These are phyloP conservation scores for Colletotrichum sp. DNA, from an alignment of 2,329 filamentous ascomycete species.

Conservation along the genomic window DNA sequence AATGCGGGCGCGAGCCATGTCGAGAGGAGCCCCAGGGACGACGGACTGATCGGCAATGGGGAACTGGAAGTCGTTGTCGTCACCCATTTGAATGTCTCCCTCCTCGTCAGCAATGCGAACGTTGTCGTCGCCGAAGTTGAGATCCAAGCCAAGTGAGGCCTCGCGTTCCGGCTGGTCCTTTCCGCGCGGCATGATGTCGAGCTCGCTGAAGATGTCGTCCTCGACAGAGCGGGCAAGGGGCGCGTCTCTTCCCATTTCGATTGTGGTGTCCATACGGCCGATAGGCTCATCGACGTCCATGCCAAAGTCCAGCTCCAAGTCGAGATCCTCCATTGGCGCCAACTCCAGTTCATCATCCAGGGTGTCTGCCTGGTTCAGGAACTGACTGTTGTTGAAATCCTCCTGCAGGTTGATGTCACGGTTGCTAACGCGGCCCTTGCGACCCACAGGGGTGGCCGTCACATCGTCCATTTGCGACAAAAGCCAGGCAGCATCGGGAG, in stretches of 20 bases:
- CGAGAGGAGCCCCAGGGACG: slow-evolving; percentile 50
- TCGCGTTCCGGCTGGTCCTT: slow-evolving; percentile 64
- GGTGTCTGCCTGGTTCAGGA: slow-evolving; percentile 71
- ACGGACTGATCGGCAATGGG: slow-evolving; percentile 62
- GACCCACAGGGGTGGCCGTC: slow-evolving; percentile 57
- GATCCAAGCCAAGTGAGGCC: slow-evolving; percentile 57
- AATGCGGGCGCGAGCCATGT: slow-evolving; percentile 63
- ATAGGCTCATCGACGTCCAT: slow-evolving; percentile 73
- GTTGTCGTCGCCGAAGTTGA: slow-evolving; percentile 58
- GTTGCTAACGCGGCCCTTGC: slow-evolving; percentile 63
- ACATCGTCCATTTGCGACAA: slow-evolving; percentile 75
- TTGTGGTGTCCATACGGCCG: slow-evolving; percentile 60
- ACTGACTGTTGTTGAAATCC: slow-evolving; percentile 78
- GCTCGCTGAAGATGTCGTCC: slow-evolving; percentile 72
- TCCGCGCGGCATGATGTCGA: slow-evolving; percentile 61
- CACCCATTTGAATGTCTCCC: slow-evolving; percentile 66
- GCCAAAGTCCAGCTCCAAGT: slow-evolving; percentile 76
- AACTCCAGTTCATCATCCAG: slow-evolving; percentile 63
- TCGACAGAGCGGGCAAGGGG: slow-evolving; percentile 70
- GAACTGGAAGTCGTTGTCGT: slow-evolving; percentile 66
- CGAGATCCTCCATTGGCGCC: slow-evolving; percentile 68
- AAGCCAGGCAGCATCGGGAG: slow-evolving; percentile 86
- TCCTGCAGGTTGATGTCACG: slow-evolving; percentile 73
- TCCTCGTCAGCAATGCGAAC: slow-evolving; percentile 69
- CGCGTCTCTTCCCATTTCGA: slow-evolving; percentile 91